phyloP scores from a whole-genome alignment of 208 protist genomes.

The Crithidia brevicula region DNA sequence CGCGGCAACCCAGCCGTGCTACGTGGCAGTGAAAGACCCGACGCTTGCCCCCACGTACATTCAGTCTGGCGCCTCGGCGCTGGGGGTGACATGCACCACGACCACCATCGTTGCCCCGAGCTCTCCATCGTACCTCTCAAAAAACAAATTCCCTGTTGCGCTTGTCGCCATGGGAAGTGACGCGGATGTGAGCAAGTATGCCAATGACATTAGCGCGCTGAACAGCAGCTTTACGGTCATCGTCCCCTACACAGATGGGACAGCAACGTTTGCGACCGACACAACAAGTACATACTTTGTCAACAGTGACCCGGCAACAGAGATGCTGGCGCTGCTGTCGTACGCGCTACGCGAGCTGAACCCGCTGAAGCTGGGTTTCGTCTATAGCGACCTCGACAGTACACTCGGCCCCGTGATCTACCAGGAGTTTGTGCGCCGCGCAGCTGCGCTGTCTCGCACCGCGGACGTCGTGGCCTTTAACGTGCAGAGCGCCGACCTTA shows the following conservation, averaged over 20 bases:
- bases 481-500: background rate
- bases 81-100: background rate
- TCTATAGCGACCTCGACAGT: slow-evolving; percentile 3
- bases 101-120: background rate
- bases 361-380: slow-evolving; percentile 20
- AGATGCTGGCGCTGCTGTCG: slow-evolving; percentile 30
- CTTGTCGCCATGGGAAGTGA: slow-evolving; percentile 2
- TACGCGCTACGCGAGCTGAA: slow-evolving; percentile 3
- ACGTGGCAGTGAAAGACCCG: background rate
- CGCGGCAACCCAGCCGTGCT: background rate
- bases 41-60: background rate
- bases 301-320: slow-evolving; percentile 21
- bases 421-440: slow-evolving; percentile 7
- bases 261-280: background rate
- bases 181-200: background rate
- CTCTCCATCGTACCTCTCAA: background rate
- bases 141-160: background rate
- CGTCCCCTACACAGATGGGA: slow-evolving; percentile 5
- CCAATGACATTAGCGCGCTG: background rate
- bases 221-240: slow-evolving; percentile 7
- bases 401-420: background rate
- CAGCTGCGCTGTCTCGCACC: background rate
- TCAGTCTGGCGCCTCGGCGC: too few species aligned
- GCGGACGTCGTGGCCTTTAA: background rate
- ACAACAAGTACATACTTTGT: slow-evolving; percentile 17